Evolutionary conservation across 2,329 filamentous ascomycete species (phyloP).

Genomic region (Zymoseptoria ardabiliae): DNA sequence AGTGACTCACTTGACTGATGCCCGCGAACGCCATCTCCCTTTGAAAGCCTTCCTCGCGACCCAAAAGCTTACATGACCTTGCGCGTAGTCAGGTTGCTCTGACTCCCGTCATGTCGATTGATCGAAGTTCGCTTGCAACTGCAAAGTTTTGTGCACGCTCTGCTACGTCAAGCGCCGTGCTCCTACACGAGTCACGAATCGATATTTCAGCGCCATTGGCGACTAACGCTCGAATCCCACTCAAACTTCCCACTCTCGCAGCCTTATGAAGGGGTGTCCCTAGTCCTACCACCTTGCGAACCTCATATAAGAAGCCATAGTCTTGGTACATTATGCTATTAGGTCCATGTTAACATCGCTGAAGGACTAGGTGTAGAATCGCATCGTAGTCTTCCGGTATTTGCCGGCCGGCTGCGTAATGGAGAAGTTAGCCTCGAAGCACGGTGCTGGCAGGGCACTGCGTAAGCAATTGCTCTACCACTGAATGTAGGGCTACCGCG

Average conservation of each 20-base stretch:
- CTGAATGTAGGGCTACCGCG: constrained; percentile 1
- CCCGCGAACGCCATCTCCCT: too few species aligned
- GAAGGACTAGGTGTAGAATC: constrained; percentile 8
- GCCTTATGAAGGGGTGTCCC: constrained; percentile 14
- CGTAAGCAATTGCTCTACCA: constrained; percentile 8
- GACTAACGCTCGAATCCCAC: constrained; percentile 5
- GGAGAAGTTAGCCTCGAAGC: constrained; percentile 5
- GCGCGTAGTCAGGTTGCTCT: too few species aligned
- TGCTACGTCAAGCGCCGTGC: constrained; percentile 10
- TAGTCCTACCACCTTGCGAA: constrained; percentile 9
- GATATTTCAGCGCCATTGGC: constrained; percentile 4
- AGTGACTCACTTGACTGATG: too few species aligned
- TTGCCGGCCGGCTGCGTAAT: constrained; percentile 3
- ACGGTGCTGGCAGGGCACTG: constrained; percentile 4
- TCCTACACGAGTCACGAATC: constrained; percentile 8
- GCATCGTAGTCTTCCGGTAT: constrained; percentile 4
- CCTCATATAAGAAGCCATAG: constrained; percentile 10
- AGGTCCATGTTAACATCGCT: constrained; percentile 3
- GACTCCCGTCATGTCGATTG: too few species aligned
- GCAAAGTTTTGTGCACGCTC: neutral
- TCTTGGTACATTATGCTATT: constrained; percentile 12
- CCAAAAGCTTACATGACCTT: too few species aligned
- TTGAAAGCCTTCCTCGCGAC: too few species aligned
- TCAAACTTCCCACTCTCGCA: constrained; percentile 5
- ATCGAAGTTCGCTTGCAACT: too few species aligned